Evolutionary conservation across 495 filamentous ascomycete species (phyloP).

Genomic region (Neurospora hispaniola): DNA sequence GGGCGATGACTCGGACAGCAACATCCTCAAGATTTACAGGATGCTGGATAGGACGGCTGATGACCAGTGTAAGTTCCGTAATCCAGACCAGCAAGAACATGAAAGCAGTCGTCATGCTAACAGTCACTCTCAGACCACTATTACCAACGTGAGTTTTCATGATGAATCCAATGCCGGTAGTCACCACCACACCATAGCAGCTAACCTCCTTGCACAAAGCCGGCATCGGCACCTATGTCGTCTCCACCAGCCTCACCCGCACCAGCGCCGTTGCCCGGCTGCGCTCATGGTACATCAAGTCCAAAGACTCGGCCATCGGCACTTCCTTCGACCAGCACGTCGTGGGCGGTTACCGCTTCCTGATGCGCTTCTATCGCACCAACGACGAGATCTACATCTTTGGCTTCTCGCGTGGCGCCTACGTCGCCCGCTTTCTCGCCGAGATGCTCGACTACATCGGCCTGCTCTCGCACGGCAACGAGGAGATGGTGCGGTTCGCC

Average conservation of each 20-base stretch:
- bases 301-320: conserved; percentile 76
- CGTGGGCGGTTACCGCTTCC: conserved; percentile 75
- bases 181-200: not conserved
- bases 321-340: conserved; percentile 78
- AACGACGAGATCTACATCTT: conserved; percentile 79
- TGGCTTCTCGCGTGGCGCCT: conserved; percentile 79
- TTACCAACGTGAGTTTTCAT: conserved; percentile 46
- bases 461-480: conserved; percentile 71
- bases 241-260: conserved; percentile 54
- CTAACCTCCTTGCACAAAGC: conserved; percentile 37
- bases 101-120: not conserved
- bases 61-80: conserved; percentile 36
- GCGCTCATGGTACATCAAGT: conserved; percentile 68
- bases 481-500: conserved; percentile 74
- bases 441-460: conserved; percentile 84
- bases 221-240: conserved; percentile 81
- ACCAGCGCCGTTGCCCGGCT: conserved; percentile 52
- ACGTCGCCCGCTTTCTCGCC: conserved; percentile 74
- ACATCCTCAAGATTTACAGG: conserved; percentile 78
- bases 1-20: conserved; percentile 73
- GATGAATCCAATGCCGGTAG: not conserved
- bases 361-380: conserved; percentile 74
- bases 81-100: too few species aligned
- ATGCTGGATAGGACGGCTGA: conserved; percentile 46
- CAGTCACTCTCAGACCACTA: conserved; percentile 43